Evolutionary conservation across 2,329 filamentous ascomycete species (phyloP).

Genomic region (Amphichorda felina): DNA sequence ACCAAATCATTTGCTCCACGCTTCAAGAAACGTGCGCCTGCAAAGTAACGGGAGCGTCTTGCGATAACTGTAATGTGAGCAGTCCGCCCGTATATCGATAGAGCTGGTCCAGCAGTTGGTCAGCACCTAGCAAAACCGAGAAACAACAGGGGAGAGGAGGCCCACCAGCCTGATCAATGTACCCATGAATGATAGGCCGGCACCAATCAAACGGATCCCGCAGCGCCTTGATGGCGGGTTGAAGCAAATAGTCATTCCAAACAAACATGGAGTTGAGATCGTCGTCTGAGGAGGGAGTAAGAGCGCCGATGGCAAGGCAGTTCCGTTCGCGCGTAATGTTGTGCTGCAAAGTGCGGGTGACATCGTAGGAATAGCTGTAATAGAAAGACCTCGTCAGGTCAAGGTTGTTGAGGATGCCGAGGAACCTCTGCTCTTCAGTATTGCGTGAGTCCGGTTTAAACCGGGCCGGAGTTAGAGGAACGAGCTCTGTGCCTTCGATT

Average conservation of each 20-base stretch:
- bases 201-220: constrained; percentile 92
- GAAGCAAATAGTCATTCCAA: constrained; percentile 86
- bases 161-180: constrained; percentile 73
- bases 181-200: constrained; percentile 87
- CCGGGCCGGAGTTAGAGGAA: constrained; percentile 70
- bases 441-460: constrained; percentile 69
- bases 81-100: constrained; percentile 76
- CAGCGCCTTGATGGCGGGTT: constrained; percentile 58
- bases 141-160: background rate
- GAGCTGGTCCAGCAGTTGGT: constrained; percentile 25
- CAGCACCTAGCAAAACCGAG: background rate
- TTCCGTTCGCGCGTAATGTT: constrained; percentile 77
- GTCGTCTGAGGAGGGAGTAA: constrained; percentile 38
- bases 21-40: constrained; percentile 88
- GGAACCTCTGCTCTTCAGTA: constrained; percentile 78
- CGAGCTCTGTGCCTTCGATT: constrained; percentile 83
- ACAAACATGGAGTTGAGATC: constrained; percentile 94
- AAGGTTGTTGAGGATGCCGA: constrained; percentile 80
- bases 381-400: constrained; percentile 90
- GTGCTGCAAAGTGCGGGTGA: constrained; percentile 82
- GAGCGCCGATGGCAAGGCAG: constrained; percentile 52
- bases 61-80: constrained; percentile 93
- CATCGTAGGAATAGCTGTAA: constrained; percentile 96
- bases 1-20: constrained; percentile 81
- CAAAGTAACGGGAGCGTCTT: constrained; percentile 82